Evolutionary conservation across 148 eudicot species (phyloP).

Genomic region (Heliosperma pusillum): DNA sequence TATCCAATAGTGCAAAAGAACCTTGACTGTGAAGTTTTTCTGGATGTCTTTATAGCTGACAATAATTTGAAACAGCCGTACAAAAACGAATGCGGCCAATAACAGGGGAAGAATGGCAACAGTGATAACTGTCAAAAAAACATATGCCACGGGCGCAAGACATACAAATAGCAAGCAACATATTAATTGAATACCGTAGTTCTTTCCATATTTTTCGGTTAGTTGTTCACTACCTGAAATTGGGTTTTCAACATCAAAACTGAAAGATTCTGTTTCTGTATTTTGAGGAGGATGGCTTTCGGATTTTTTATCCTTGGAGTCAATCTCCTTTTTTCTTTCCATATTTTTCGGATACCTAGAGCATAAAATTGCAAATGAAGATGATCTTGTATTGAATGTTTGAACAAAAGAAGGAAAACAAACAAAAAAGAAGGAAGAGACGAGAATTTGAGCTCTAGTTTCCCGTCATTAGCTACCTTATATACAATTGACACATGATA

Average conservation of each 20-base stretch:
- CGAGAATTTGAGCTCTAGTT: neutral
- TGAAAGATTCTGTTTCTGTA: neutral
- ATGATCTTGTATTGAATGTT: too few relatives aligned
- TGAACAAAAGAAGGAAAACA: too few relatives aligned
- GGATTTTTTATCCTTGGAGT: neutral
- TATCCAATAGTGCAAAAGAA: neutral
- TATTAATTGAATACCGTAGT: too few relatives aligned
- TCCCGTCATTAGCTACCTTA: neutral
- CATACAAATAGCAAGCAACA: neutral
- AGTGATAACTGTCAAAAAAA: neutral
- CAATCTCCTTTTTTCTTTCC: neutral
- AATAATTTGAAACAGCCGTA: constrained; percentile 5
- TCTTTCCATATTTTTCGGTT: too few relatives aligned
- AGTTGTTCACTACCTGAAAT: neutral
- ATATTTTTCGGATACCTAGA: neutral
- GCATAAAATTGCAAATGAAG: too few relatives aligned
- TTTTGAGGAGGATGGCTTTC: neutral
- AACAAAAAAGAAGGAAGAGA: too few relatives aligned
- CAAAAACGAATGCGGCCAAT: neutral
- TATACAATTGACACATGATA: too few relatives aligned
- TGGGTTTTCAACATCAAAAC: neutral
- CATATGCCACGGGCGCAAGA: neutral
- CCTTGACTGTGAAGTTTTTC: neutral
- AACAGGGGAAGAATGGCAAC: neutral
- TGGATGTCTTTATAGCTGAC: too few relatives aligned